Percentiles rank a stretch among this genome's conserved stretches.
These are phyloP conservation scores for Trichoderma lentiforme DNA, from an alignment of 2,329 filamentous ascomycete genomes.

Conservation along the genomic window DNA sequence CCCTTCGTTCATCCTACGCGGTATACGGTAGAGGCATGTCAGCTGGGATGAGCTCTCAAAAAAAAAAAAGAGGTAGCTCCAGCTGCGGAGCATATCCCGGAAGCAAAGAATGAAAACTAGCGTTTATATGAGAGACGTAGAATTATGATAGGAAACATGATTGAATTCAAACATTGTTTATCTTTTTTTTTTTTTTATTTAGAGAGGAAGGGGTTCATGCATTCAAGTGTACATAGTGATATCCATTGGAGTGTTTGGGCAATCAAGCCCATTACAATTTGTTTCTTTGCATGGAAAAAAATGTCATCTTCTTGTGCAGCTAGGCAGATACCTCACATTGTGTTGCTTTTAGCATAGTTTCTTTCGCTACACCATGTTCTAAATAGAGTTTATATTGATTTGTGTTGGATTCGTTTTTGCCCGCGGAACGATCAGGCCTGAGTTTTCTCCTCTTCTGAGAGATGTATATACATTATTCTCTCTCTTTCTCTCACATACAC, in stretches of 20 bases:
- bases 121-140: conserved; percentile 18
- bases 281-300: not conserved
- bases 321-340: not conserved
- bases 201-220: not conserved
- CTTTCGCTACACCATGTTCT: not conserved
- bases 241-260: not conserved
- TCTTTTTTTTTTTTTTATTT: not conserved
- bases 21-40: conserved; percentile 10
- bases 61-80: not conserved
- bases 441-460: not conserved
- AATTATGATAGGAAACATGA: conserved; percentile 17
- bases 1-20: conserved; percentile 6
- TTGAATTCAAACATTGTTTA: not conserved
- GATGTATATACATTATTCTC: conserved; percentile 18
- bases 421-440: not conserved
- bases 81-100: conserved; percentile 8
- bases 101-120: conserved; percentile 15
- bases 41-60: conserved; percentile 6
- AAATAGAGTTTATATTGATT: not conserved
- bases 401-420: conserved; percentile 13
- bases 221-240: not conserved
- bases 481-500: not conserved
- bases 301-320: not conserved
- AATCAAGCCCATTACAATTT: not conserved
- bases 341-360: not conserved